Evolutionary conservation across 306 rosid genomes (phyloP).

Genomic region (Lathyrus sativus): DNA sequence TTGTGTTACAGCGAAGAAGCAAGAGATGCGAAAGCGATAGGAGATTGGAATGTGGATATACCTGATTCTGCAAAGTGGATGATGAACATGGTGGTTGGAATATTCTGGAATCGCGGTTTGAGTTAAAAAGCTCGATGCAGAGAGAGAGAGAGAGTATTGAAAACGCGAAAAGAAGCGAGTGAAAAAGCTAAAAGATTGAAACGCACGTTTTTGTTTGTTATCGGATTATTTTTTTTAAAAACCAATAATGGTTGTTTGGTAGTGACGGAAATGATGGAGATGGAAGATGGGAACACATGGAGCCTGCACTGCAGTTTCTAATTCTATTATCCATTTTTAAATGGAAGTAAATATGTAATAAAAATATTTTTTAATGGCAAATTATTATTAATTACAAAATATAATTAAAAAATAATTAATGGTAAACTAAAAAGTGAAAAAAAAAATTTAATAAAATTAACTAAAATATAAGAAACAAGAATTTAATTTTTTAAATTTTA

Average conservation of each 20-base stretch:
- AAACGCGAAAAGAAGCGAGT: slow-evolving; percentile 10
- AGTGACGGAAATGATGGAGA: not conserved
- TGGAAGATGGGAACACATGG: not conserved
- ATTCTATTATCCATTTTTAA: too few species aligned
- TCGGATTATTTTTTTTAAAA: too few species aligned
- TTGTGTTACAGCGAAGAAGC: not conserved
- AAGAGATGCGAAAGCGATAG: not conserved
- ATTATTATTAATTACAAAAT: too few species aligned
- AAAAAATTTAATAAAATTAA: too few species aligned
- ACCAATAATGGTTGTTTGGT: not conserved
- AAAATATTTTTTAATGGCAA: too few species aligned
- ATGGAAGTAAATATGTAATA: too few species aligned
- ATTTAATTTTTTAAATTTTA: too few species aligned
- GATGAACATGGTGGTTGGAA: slow-evolving; percentile 37
- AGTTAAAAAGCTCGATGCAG: not conserved
- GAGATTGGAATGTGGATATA: not conserved
- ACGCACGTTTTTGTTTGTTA: not conserved
- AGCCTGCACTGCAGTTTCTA: not conserved
- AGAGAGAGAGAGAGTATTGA: not conserved
- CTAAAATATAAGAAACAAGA: too few species aligned
- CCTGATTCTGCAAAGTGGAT: slow-evolving; percentile 35
- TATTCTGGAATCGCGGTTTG: slow-evolving; percentile 37
- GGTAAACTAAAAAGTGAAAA: too few species aligned
- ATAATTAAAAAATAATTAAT: too few species aligned
- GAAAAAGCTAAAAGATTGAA: not conserved